phyloP scores from a whole-genome alignment of 129 eudicot species.

The Smallanthus sonchifolius region DNA sequence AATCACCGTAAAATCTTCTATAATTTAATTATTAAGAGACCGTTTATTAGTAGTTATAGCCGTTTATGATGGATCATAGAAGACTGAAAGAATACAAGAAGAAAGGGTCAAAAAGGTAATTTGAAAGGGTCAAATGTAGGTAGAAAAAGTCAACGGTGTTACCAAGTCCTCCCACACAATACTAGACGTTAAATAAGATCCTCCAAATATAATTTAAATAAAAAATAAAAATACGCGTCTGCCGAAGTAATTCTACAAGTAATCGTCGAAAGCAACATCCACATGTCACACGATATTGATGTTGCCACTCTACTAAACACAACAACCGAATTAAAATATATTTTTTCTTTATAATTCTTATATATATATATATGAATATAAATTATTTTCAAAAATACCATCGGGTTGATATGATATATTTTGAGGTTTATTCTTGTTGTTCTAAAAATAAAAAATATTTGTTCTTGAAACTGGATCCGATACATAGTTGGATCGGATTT shows the following conservation, averaged over 20 bases:
- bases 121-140: slow-evolving; percentile 19
- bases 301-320: slow-evolving; percentile 11
- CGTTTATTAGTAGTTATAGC: background rate
- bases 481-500: too few species aligned
- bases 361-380: too few species aligned
- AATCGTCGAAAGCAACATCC: slow-evolving; percentile 23
- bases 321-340: background rate
- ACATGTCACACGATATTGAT: slow-evolving; percentile 17
- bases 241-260: slow-evolving; percentile 16
- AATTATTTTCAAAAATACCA: background rate
- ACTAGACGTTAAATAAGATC: slow-evolving; percentile 22
- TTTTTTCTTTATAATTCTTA: background rate
- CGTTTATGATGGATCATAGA: slow-evolving; percentile 10
- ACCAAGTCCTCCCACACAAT: slow-evolving; percentile 18
- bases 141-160: slow-evolving; percentile 17
- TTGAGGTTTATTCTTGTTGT: background rate
- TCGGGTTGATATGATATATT: background rate
- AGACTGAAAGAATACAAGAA: background rate
- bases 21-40: background rate
- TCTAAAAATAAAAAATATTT: too few species aligned
- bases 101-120: slow-evolving; percentile 23
- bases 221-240: slow-evolving; percentile 11
- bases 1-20: background rate
- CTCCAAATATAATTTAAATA: background rate
- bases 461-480: too few species aligned